A percentile compares a stretch with the other conserved stretches of the same genome.
phyloP scores from a whole-genome alignment of 2,329 filamentous ascomycete genomes.

The Stromatinia cepivora region DNA sequence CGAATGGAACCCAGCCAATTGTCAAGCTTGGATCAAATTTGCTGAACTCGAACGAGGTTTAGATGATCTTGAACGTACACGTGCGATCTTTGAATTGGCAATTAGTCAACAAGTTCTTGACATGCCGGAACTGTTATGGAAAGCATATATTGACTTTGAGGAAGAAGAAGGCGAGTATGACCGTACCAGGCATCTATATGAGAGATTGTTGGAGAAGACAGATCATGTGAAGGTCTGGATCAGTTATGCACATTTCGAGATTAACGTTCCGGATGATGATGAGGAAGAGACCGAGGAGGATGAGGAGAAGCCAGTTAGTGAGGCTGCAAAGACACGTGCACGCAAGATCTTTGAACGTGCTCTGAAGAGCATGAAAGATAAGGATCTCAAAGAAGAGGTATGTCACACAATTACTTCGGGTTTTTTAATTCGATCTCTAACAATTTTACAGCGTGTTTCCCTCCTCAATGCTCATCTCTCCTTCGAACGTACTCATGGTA shows the following conservation, averaged over 20 bases:
- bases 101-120: conserved; percentile 80
- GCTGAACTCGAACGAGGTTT: conserved; percentile 89
- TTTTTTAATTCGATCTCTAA: conserved; percentile 38
- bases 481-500: conserved; percentile 86
- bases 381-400: conserved; percentile 85
- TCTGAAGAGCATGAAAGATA: conserved; percentile 82
- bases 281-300: conserved; percentile 59
- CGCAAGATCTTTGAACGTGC: conserved; percentile 83
- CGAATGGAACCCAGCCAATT: conserved; percentile 86
- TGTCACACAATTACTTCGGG: conserved; percentile 29
- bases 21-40: conserved; percentile 94
- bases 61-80: conserved; percentile 82
- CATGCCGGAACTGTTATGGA: conserved; percentile 98
- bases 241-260: conserved; percentile 96
- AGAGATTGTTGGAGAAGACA: conserved; percentile 90
- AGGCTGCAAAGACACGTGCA: conserved; percentile 79
- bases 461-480: conserved; percentile 89
- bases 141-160: conserved; percentile 97
- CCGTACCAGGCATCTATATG: conserved; percentile 77
- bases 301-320: conserved; percentile 67
- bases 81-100: conserved; percentile 90
- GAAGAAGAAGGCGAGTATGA: conserved; percentile 93
- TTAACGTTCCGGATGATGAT: conserved; percentile 79
- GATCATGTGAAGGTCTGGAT: conserved; percentile 99
- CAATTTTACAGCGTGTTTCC: conserved; percentile 63